These are phyloP conservation scores for Gaillardinia entomophila DNA, from an alignment of 805 yeast genomes.

Conservation along the genomic window DNA sequence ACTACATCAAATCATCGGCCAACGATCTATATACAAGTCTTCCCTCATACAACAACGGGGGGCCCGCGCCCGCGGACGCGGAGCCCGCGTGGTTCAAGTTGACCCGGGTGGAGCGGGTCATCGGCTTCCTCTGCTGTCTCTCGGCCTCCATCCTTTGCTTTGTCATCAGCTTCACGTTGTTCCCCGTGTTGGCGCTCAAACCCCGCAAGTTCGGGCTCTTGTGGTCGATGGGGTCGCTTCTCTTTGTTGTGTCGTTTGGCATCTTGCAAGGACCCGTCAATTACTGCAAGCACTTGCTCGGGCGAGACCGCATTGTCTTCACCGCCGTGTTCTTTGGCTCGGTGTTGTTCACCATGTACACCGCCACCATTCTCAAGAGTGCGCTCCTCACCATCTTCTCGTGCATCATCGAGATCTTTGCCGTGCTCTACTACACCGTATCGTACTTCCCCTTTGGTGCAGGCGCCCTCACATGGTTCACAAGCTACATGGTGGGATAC, in stretches of 20 bases:
- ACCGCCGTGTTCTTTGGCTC: constrained; percentile 77
- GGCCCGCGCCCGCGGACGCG: constrained; percentile 25
- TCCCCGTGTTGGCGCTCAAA: constrained; percentile 83
- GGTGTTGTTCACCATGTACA: constrained; percentile 71
- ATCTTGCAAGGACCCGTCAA: constrained; percentile 88
- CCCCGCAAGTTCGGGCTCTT: constrained; percentile 87
- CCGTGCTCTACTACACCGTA: constrained; percentile 84
- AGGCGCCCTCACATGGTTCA: constrained; percentile 53
- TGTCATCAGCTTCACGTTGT: constrained; percentile 69
- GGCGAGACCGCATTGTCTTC: constrained; percentile 74
- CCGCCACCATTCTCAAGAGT: constrained; percentile 61
- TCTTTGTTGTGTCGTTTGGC: constrained; percentile 87
- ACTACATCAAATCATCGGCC: constrained; percentile 35
- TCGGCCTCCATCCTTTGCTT: constrained; percentile 78
- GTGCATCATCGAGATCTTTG: constrained; percentile 71
- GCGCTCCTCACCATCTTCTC: constrained; percentile 73
- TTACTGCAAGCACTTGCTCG: constrained; percentile 66
- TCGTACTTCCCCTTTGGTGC: constrained; percentile 97
- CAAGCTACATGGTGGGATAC: constrained; percentile 39
- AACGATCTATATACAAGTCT: constrained; percentile 59
- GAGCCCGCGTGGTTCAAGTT: constrained; percentile 77
- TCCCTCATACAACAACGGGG: constrained; percentile 57
- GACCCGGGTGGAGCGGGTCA: constrained; percentile 72
- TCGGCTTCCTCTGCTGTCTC: constrained; percentile 73
- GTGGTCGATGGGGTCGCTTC: constrained; percentile 88